These are phyloP conservation scores for Meyerozyma sp. DNA, from an alignment of 1,139 yeast species.

Conservation along the genomic window DNA sequence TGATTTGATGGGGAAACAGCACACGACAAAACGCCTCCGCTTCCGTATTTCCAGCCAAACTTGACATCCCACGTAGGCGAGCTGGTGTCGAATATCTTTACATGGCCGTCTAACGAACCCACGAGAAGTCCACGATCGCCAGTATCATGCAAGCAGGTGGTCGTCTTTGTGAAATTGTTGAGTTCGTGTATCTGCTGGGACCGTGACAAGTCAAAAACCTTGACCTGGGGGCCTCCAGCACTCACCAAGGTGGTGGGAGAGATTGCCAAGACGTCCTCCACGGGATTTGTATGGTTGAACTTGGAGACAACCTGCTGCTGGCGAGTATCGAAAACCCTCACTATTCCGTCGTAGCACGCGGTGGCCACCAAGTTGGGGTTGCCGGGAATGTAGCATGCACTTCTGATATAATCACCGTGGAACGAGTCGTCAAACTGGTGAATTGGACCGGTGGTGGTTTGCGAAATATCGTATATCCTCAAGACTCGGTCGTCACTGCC, in stretches of 20 bases:
- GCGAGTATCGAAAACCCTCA: constrained; percentile 85
- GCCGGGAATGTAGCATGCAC: constrained; percentile 74
- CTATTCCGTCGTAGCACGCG: constrained; percentile 88
- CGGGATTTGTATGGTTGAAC: constrained; percentile 51
- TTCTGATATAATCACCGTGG: constrained; percentile 85
- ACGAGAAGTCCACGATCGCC: constrained; percentile 76
- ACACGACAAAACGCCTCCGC: constrained; percentile 80
- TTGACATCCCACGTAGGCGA: constrained; percentile 79
- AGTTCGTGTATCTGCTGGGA: constrained; percentile 61
- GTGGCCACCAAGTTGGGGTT: constrained; percentile 75
- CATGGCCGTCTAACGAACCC: constrained; percentile 96
- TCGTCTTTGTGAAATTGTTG: constrained; percentile 86
- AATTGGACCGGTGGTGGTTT: constrained; percentile 59
- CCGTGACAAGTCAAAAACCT: constrained; percentile 88
- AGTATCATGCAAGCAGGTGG: constrained; percentile 72
- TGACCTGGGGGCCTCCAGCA: constrained; percentile 84
- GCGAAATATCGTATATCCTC: constrained; percentile 84
- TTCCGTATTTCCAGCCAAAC: constrained; percentile 95
- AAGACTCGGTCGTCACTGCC: constrained; percentile 91
- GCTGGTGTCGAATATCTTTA: constrained; percentile 81
- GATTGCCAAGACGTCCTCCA: constrained; percentile 79
- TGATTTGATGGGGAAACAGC: constrained; percentile 81
- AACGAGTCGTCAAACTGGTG: constrained; percentile 55
- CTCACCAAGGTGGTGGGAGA: constrained; percentile 75
- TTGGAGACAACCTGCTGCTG: constrained; percentile 41